Conservation (phyloP, 164 flowering plant species). For the Berberis thunbergii region DNA sequence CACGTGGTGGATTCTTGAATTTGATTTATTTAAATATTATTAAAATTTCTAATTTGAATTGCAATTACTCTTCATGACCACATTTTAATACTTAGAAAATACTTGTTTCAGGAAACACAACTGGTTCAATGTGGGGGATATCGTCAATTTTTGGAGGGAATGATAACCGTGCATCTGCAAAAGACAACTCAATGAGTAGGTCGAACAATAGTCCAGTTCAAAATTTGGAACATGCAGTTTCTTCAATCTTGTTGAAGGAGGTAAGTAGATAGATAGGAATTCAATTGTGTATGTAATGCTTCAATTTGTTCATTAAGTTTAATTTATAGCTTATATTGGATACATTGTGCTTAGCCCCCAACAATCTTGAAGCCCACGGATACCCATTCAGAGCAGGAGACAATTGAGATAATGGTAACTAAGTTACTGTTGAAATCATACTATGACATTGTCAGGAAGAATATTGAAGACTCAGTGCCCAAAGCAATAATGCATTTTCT, state of each 20-base stretch:
- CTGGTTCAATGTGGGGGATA: constrained; percentile 64
- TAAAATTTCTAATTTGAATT: neutral
- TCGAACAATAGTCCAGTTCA: constrained; percentile 42
- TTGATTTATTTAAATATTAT: too few species aligned
- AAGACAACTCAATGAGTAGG: constrained; percentile 41
- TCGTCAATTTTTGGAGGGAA: constrained; percentile 72
- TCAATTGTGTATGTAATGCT: neutral
- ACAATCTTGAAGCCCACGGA: constrained; percentile 77
- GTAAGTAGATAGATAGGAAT: constrained; percentile 20
- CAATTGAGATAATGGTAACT: constrained; percentile 67
- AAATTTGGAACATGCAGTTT: constrained; percentile 36
- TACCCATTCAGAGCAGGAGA: constrained; percentile 67
- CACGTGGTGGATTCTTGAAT: too few species aligned
- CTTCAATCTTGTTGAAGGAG: constrained; percentile 80
- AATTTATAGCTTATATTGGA: neutral
- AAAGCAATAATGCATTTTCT: constrained; percentile 96
- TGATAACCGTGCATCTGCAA: constrained; percentile 36
- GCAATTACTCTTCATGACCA: neutral
- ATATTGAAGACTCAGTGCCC: constrained; percentile 84
- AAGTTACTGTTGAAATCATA: constrained; percentile 84
- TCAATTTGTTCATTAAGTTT: constrained; percentile 2
- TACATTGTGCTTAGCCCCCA: constrained; percentile 59
- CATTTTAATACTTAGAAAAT: too few species aligned
- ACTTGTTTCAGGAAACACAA: constrained; percentile 28
- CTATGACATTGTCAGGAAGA: constrained; percentile 93